Evolutionary conservation across 768 basidiomycete species (phyloP), one percentile per base, ranked within the genome.

Genomic region (Amanita brunnescens): DNA sequence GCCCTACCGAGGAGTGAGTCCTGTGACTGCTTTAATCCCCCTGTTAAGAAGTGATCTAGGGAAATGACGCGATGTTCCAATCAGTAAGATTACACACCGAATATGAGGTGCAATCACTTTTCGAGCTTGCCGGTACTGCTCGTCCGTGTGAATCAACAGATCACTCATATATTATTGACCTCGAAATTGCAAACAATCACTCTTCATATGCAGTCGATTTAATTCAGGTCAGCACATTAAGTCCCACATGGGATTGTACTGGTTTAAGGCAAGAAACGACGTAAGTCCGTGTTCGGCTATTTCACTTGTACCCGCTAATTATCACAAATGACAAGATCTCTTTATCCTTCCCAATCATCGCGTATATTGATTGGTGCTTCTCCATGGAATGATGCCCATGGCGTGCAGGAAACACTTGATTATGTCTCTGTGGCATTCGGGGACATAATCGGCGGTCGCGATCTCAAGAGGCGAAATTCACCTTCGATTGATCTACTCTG

Each of bases 181-280:
- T 87, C 8, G 77, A 81, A 55, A 57, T 88, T 6, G 73, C 73
- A 45, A 87, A 87, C 59, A 51, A 72, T 0, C 69, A 70, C 0
- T 60, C 67, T 16, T 68, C 68, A 3, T 61, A 61, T 20, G 59
- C 70, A 13, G 59, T 87, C 29, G 58, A 63, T 13, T 55, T 93
- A 14, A 71, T 70, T 3, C 81, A 87, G 56, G 58, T 92, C 6
- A 76, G 75, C 3, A 73, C 78, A 23, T 55, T 90, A 45, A 91
- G 90, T 57, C 79, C 87, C 0, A 67, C 70, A 5, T 93, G 91
- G 91, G 63, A 64, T 37, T 82, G 78, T 54, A 62, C 63, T 1
- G 59, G 74, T 6, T 48, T 76, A 2, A 62, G 68, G 37, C 44
- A 46, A 8, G 55, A 61, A 13, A 55, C 62, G 16, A 59, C 68